A percentile compares a stretch with the other conserved stretches of the same genome.
phyloP scores from a whole-genome alignment of 129 eudicot genomes.

The Apium graveolens region DNA sequence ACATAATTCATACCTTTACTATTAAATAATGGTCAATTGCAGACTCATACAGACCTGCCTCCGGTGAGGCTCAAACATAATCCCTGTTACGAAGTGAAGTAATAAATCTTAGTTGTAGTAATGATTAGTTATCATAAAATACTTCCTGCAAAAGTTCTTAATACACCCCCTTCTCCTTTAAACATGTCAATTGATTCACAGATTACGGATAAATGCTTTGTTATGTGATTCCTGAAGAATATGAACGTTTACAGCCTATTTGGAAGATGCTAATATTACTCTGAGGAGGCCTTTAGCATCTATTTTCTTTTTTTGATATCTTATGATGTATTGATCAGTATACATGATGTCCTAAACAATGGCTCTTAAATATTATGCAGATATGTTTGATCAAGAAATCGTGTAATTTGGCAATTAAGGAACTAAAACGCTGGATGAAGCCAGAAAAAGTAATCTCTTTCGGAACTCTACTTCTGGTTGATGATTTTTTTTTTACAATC shows the following conservation, averaged over 20 bases:
- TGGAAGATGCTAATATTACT: neutral
- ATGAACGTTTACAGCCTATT: neutral
- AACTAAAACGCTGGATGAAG: slow-evolving; percentile 67
- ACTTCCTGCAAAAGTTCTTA: too few relatives aligned
- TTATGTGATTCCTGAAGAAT: neutral
- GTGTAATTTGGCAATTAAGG: slow-evolving; percentile 59
- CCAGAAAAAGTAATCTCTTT: slow-evolving; percentile 65
- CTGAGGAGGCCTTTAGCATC: neutral
- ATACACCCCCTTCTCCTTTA: neutral
- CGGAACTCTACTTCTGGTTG: neutral
- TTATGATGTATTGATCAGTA: neutral
- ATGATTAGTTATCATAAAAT: too few relatives aligned
- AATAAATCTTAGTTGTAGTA: too few relatives aligned
- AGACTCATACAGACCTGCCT: too few relatives aligned
- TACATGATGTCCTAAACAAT: neutral
- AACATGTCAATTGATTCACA: neutral
- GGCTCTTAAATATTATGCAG: slow-evolving; percentile 29
- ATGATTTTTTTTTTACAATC: slow-evolving; percentile 1
- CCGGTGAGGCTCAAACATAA: too few relatives aligned
- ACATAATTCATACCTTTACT: too few relatives aligned
- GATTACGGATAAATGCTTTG: neutral
- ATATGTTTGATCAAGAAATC: slow-evolving; percentile 40
- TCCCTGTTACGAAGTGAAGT: too few relatives aligned
- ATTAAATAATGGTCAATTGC: too few relatives aligned
- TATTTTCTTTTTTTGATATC: neutral